A percentile compares a stretch with the other conserved stretches of the same genome.
These are phyloP conservation scores for Ceriops decandra DNA, from an alignment of 345 rosid species.

Conservation along the genomic window DNA sequence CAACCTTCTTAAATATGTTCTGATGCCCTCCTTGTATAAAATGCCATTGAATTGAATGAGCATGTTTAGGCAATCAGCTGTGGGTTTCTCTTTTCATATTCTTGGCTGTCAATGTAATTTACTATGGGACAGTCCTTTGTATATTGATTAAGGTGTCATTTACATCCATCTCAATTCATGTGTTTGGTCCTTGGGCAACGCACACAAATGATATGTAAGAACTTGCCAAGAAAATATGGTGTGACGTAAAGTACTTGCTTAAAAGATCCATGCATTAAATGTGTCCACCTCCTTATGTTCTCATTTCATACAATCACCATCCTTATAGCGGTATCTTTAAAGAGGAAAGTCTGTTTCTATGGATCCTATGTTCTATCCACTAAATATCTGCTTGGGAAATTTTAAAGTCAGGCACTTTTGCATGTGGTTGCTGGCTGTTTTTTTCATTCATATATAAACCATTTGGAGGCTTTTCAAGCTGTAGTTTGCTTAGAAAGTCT, in stretches of 20 bases:
- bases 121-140: not conserved
- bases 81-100: not conserved
- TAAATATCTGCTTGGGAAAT: not conserved
- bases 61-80: conserved; percentile 2
- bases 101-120: not conserved
- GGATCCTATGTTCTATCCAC: not conserved
- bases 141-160: not conserved
- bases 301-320: not conserved
- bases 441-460: not conserved
- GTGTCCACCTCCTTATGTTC: not conserved
- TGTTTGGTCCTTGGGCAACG: not conserved
- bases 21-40: not conserved
- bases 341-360: not conserved
- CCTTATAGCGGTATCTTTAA: not conserved
- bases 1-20: not conserved
- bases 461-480: too few species aligned
- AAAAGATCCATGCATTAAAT: not conserved
- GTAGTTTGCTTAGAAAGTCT: not conserved
- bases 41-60: not conserved
- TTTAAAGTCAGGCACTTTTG: not conserved
- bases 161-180: not conserved
- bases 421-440: not conserved
- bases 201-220: not conserved
- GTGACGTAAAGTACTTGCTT: not conserved
- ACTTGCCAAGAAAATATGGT: too few species aligned